Evolutionary conservation across 441 rosid genomes (phyloP).

Genomic region (Viola pubescens): DNA sequence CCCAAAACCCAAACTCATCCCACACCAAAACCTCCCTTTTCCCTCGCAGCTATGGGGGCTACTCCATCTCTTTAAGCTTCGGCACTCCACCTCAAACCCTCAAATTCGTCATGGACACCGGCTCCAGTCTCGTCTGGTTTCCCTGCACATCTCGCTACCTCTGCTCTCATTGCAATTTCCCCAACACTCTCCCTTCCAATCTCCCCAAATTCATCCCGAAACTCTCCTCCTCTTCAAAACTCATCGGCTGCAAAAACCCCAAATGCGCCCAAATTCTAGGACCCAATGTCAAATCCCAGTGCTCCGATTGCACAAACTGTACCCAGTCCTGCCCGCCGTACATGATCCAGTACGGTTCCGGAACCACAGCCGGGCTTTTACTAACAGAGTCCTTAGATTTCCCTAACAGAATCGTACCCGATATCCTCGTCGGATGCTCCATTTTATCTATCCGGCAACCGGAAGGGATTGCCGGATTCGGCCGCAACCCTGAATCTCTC

Average conservation of each 20-base stretch:
- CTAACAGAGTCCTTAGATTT: constrained; percentile 46
- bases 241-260: constrained; percentile 61
- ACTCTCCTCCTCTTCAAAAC: constrained; percentile 43
- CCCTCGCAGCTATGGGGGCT: constrained; percentile 67
- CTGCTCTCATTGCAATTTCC: constrained; percentile 52
- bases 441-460: constrained; percentile 58
- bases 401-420: constrained; percentile 32
- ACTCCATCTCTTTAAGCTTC: constrained; percentile 59
- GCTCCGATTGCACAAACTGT: constrained; percentile 42
- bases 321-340: constrained; percentile 58
- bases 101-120: constrained; percentile 58
- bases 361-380: constrained; percentile 60
- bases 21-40: constrained; percentile 34
- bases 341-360: constrained; percentile 62
- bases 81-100: constrained; percentile 70
- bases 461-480: constrained; percentile 83
- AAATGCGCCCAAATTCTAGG: constrained; percentile 57
- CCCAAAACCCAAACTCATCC: constrained; percentile 24
- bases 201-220: constrained; percentile 44
- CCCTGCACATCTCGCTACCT: constrained; percentile 73
- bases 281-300: constrained; percentile 32
- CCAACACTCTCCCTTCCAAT: constrained; percentile 32
- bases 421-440: constrained; percentile 75
- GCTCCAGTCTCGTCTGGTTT: constrained; percentile 81
- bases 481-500: constrained; percentile 51